Evolutionary conservation across 805 yeast genomes (phyloP).

Genomic region (Cyberlindnera mycetangii): DNA sequence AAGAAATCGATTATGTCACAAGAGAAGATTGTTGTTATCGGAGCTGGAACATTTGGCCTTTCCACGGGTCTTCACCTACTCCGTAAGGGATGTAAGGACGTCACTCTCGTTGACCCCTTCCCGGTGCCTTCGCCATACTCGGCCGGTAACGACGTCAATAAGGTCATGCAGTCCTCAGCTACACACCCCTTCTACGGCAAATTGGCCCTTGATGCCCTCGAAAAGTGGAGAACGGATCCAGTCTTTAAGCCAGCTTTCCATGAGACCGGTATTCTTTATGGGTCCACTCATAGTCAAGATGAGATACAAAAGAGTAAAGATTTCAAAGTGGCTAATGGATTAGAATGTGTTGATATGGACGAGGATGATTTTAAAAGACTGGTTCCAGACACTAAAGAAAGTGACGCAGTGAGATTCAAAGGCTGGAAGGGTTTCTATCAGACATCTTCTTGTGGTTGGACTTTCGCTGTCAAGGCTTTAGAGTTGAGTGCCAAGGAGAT

Average conservation of each 20-base stretch:
- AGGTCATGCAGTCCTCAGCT: constrained; percentile 32
- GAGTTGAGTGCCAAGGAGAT: constrained; percentile 30
- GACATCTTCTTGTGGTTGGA: constrained; percentile 36
- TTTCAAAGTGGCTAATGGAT: constrained; percentile 10
- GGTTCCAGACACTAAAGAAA: constrained; percentile 12
- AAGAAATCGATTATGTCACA: too few species aligned
- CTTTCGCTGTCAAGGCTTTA: constrained; percentile 34
- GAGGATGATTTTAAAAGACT: constrained; percentile 8
- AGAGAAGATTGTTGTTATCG: constrained; percentile 32
- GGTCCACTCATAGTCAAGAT: constrained; percentile 14
- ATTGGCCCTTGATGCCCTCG: constrained; percentile 34
- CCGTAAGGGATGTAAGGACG: constrained; percentile 31
- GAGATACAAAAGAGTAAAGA: constrained; percentile 16
- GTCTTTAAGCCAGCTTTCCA: constrained; percentile 31
- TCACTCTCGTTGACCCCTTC: constrained; percentile 33
- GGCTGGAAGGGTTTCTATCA: constrained; percentile 35
- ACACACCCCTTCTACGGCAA: constrained; percentile 23
- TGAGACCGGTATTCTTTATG: constrained; percentile 34
- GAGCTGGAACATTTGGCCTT: constrained; percentile 44
- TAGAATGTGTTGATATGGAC: constrained; percentile 8
- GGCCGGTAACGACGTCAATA: constrained; percentile 43
- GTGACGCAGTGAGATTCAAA: constrained; percentile 13
- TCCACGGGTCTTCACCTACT: constrained; percentile 39
- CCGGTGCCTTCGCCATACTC: constrained; percentile 36
- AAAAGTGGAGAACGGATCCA: constrained; percentile 33